Base-by-base conservation (phyloP, 306 rosid genomes). In the Cucumis cinereus region DNA sequence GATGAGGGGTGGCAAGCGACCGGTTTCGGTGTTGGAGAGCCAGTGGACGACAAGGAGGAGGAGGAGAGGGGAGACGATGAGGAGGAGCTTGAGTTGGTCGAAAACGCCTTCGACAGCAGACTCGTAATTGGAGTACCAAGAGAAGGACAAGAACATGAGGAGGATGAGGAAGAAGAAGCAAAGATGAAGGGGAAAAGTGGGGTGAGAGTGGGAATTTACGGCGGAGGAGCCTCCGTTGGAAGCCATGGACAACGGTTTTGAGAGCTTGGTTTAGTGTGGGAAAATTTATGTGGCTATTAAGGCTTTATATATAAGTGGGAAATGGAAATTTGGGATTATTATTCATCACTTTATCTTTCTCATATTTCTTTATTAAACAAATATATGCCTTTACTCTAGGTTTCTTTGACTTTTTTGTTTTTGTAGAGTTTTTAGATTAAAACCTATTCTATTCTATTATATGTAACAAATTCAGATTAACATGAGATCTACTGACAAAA, bases 41-140 rank as follows among this genome's bases (percentile, higher is more conserved):
- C 85, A 78, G 85, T 91, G 97, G 17, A 89, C n/a, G 4, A 81
- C 79, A 0, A 91, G 75, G 1, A 91, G 80, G 41, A 91, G 88
- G 28, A 91, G 3, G 50, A 91, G 80, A 5, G 94, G 97, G 0
- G 92, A 89, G 56, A 86, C 41, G 61, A 91, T 78, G 16, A 91
- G 81, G 36, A 83, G 74, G 64, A 91, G 63, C 83, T 91, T 91
- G 74, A 91, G 62, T 35, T 89, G 89, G 16, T 87, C 94, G 68
- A 87, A 81, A 30, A 86, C 10, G 78, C 86, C 77, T 58, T 89
- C 97, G 23, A 91, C 30, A 5, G 84, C 80, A 7, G 92, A 66
- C 82, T 91, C 97, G 22, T 85, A 91, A 79, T 74, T 91, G 30
- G 76, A 57, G 81, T 89, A 86, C 92, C 89, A 91, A n/a, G 97